Base-by-base conservation (phyloP, 106 monocot species). In the Apostasia shenzhenica region DNA sequence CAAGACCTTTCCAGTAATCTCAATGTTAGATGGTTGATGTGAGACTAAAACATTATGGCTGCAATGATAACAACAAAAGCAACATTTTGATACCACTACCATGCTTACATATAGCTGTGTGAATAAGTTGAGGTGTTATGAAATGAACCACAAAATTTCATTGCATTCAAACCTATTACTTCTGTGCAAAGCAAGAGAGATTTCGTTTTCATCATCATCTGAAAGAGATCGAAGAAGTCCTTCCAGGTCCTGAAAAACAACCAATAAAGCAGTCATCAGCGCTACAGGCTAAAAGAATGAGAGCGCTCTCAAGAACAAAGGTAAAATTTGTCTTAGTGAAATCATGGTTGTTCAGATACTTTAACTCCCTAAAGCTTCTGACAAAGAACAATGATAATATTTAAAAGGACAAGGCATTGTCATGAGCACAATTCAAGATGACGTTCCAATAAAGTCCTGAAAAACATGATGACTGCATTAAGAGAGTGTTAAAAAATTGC, bases 21-120 rank as follows among this genome's bases (percentile, higher is more conserved):
- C 83, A 79, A 97, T 89, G 68, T 83, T 87, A 54, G 97, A 89
- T 73, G 77, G 2, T 72, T 89, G 75, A 70, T 97, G 97, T 3
- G 64, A 61, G 59, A 87, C 83, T 57, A 97, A 67, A 14, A 85
- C 47, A 47, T 88, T 81, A 71, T 59, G 40, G 39, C 84, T 83
- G 73, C 51, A 78, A 72, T 66, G 8, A 41, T 54, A 41, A 73
- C 37, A 50, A 26, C 48, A 59, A 38, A 48, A 14, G 58, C 50
- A 13, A 0, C n/a, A 40, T 59, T 71, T 7, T 39, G 8, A 44
- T 40, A 67, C 6, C 4, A 41, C 47, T 9, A 12, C 14, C 52
- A 13, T 45, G 5, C 6, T 38, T 5, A 42, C 43, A 62, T 1
- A 8, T 6, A 26, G 48, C 14, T 0, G 37, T 8, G 48, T 48